Base-by-base conservation (phyloP, 257 asterid species). In the Jaltomata sinuosa region DNA sequence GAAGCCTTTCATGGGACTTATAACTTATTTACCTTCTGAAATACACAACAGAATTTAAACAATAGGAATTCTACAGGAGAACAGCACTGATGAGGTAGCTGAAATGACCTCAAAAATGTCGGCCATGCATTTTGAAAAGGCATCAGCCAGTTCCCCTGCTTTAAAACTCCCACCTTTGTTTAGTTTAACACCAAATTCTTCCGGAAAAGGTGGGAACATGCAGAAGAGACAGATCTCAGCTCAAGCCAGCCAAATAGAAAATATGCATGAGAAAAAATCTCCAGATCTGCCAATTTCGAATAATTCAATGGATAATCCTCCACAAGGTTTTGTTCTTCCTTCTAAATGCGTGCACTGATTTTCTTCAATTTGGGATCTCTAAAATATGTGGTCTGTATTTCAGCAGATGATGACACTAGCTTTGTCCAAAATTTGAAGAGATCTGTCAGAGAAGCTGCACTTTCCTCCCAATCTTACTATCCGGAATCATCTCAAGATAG, bases 381-480 rank as follows among this genome's bases (percentile, higher is more conserved):
- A 12, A 71, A 34, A 54, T 49, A 68, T 87, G 27, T 77, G 49
- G 62, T 72, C 54, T 40, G 29, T 74, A 32, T 83, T 77, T 88
- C 83, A 88, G 92, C 96, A 95, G 99, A 93, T 86, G 92, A 91
- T 52, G 96, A 91, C 86, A 68, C 78, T 68, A 88, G 85, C 89
- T 94, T 87, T 84, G 92, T 94, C 64, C 97, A 93, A 89, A 93
- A 95, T 84, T 87, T 96, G 91, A 94, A 91, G 92, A 92, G 96
- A 92, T 93, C 98, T 55, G 98, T 96, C 80, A 90, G 99, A 90
- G 97, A 92, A 92, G 98, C 99, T 88, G 99, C 98, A 81, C 97
- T 94, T 85, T 86, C 90, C 80, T 90, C 92, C 80, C 94, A 88
- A 86, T 82, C 87, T 14, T 83, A 89, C 91, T 89, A 90, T 89